A percentile compares a stretch with the other conserved stretches of the same genome.
phyloP scores from a whole-genome alignment of 192 early-diverging fungal species.

The Dispira simplex region DNA sequence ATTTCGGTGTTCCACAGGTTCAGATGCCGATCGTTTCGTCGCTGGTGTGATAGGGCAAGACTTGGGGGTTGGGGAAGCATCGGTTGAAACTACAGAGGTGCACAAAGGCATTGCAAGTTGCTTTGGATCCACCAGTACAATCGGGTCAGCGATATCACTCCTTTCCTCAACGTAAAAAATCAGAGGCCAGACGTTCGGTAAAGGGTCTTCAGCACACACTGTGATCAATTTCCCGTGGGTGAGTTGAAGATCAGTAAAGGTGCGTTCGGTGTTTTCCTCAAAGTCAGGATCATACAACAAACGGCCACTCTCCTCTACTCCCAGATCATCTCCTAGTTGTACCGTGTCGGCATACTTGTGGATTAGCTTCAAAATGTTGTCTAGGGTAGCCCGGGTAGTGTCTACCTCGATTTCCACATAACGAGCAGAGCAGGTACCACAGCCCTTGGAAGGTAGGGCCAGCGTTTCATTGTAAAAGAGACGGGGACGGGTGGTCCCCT shows the following conservation, averaged over 20 bases:
- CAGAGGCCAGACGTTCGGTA: not conserved
- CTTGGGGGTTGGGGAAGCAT: too few relatives aligned
- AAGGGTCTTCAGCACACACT: slow-evolving; percentile 36
- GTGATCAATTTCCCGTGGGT: slow-evolving; percentile 37
- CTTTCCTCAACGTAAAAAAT: not conserved
- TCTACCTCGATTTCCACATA: slow-evolving; percentile 47
- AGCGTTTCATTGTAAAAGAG: slow-evolving; percentile 46
- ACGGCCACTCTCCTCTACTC: slow-evolving; percentile 52
- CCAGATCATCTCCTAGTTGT: slow-evolving; percentile 50
- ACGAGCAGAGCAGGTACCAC: slow-evolving; percentile 55
- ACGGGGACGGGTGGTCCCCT: slow-evolving; percentile 37
- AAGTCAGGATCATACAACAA: slow-evolving; percentile 83
- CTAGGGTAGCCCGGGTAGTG: slow-evolving; percentile 38
- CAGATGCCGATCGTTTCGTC: too few relatives aligned
- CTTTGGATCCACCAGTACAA: not conserved
- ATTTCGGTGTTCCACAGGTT: too few relatives aligned
- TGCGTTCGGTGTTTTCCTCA: slow-evolving; percentile 53
- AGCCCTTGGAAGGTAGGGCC: slow-evolving; percentile 51
- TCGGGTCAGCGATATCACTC: not conserved
- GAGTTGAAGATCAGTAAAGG: slow-evolving; percentile 44
- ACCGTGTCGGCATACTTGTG: slow-evolving; percentile 24
- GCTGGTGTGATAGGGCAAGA: too few relatives aligned
- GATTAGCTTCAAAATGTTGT: slow-evolving; percentile 42
- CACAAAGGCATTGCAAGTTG: not conserved
- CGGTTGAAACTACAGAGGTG: too few relatives aligned